Evolutionary conservation across 2,329 filamentous ascomycete species (phyloP), one percentile per base, ranked within the genome.

Genomic region (Phialemonium atrogriseum): DNA sequence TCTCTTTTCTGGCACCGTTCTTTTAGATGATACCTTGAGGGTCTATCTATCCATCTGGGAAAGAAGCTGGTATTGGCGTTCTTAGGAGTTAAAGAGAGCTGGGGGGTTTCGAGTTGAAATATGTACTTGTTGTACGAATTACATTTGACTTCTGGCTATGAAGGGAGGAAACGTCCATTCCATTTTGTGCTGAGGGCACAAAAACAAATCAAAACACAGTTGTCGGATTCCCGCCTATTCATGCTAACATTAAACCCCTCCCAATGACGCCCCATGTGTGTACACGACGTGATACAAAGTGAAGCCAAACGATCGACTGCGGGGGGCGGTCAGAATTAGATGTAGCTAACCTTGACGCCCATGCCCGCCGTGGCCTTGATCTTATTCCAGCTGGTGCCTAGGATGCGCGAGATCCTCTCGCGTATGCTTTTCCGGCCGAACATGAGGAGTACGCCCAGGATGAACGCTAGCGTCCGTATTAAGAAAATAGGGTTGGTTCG

Each of bases 311-410:
- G n/a, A n/a, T n/a, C n/a, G n/a, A n/a, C n/a, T n/a, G n/a, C n/a
- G n/a, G n/a, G n/a, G n/a, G n/a, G n/a, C n/a, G n/a, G n/a, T n/a
- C n/a, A 34, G 26, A 15, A 25, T 67, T 59, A 96, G 38, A 98
- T 93, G 61, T 96, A 96, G 54, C 84, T 94, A 49, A 96, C 88
- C 64, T 95, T 96, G 41, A 93, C 84, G 3, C 89, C 91, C 89
- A 96, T 96, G 2, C 88, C 88, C 5, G 89, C 80, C 1, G 91
- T 96, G 27, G 77, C 71, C 52, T 74, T 77, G 24, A 94, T 63
- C 61, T 94, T 95, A 33, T 74, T 72, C 86, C 86, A 94, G 8
- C 77, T 77, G 17, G 70, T 65, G 23, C 71, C 73, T 25, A 93
- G 51, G 22, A 87, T 64, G 34, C 78, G 70, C 51, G 77, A 70